These are phyloP conservation scores for Aspergillus proliferans DNA, from an alignment of 2,329 filamentous ascomycete genomes.

Conservation along the genomic window DNA sequence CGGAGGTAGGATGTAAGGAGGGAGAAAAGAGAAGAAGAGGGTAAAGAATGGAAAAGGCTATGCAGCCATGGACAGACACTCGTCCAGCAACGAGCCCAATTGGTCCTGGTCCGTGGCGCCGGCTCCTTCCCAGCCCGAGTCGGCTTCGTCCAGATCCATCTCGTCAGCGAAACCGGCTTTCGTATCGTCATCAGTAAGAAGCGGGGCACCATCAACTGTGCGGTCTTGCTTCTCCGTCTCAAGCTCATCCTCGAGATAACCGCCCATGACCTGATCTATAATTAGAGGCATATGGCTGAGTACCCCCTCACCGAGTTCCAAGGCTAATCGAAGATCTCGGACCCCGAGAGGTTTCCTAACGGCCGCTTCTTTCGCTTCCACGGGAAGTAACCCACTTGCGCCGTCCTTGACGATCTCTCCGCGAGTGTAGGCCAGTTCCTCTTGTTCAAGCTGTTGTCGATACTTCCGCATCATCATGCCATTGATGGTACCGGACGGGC, in stretches of 20 bases:
- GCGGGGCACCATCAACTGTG: slow-evolving; percentile 16
- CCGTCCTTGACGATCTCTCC: slow-evolving; percentile 70
- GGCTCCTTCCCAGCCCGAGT: slow-evolving; percentile 36
- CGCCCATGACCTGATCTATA: slow-evolving; percentile 61
- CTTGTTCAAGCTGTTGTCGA: slow-evolving; percentile 63
- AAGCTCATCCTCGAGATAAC: slow-evolving; percentile 69
- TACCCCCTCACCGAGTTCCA: slow-evolving; percentile 69
- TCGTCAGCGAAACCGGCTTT: slow-evolving; percentile 23
- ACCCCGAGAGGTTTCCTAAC: slow-evolving; percentile 67
- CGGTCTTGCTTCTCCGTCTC: slow-evolving; percentile 44
- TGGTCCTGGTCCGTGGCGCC: slow-evolving; percentile 31
- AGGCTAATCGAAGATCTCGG: slow-evolving; percentile 68
- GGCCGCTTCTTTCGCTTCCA: slow-evolving; percentile 70
- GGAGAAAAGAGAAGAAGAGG: slow-evolving; percentile 1
- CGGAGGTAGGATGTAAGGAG: slow-evolving; percentile 7
- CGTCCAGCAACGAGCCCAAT: slow-evolving; percentile 33
- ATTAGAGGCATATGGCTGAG: slow-evolving; percentile 73
- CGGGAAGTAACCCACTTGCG: slow-evolving; percentile 65
- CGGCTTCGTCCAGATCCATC: slow-evolving; percentile 37
- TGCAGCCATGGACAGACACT: slow-evolving; percentile 37
- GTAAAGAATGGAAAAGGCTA: slow-evolving; percentile 15
- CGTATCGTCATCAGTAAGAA: slow-evolving; percentile 14
- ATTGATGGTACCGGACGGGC: slow-evolving; percentile 56
- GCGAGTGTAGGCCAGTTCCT: slow-evolving; percentile 66
- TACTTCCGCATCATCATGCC: slow-evolving; percentile 79